Base-by-base conservation (phyloP, 2,329 filamentous ascomycete genomes). In the Sporothrix brasiliensis region DNA sequence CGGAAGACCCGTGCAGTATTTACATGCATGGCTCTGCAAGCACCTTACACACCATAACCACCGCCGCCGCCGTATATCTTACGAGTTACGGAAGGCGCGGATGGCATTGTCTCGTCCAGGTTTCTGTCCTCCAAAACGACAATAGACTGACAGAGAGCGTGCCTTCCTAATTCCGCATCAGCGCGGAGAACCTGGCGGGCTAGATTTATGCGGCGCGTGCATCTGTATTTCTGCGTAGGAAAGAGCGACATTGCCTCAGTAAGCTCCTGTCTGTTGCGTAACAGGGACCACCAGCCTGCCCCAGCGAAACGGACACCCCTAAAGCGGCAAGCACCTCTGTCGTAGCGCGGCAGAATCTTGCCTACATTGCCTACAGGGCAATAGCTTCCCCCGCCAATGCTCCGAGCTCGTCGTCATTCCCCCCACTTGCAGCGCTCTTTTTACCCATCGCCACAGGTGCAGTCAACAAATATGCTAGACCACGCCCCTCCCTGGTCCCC, bases 161-260 rank as follows among this genome's bases (percentile, higher is more conserved):
- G 60, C 67, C 41, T 68, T 58, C 50, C 67, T 27, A 34, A 34
- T 41, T 58, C 27, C 60, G 49, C 65, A 41, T 47, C 65, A 52
- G 65, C 65, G 27, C 16, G 34, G 56, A 61, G 56, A 65, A 65
- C 60, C 61, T 1, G 44, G 24, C 61, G 41, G 49, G 30, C 21
- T 30, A 19, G 60, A 14, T 30, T 66, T 66, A 34, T 66, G 24
- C 61, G 24, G 44, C 44, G 44, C 11, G 21, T 44, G 61, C 30
- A 16, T 30, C 39, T 60, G 63, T 47, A 61, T 56, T 71, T 68
- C 69, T 63, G 69, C 69, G 69, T 71, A 44, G 69, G 65, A 68
- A 71, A 71, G 69, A 71, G 65, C 69, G 69, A 71, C 34, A 24
- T 2, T 58, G 24, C 52, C 44, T 69, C 49, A 71, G 66, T 71